These are phyloP conservation scores for Zopfochytrium polystomum DNA, from an alignment of 371 early-diverging fungal species.

Conservation along the genomic window DNA sequence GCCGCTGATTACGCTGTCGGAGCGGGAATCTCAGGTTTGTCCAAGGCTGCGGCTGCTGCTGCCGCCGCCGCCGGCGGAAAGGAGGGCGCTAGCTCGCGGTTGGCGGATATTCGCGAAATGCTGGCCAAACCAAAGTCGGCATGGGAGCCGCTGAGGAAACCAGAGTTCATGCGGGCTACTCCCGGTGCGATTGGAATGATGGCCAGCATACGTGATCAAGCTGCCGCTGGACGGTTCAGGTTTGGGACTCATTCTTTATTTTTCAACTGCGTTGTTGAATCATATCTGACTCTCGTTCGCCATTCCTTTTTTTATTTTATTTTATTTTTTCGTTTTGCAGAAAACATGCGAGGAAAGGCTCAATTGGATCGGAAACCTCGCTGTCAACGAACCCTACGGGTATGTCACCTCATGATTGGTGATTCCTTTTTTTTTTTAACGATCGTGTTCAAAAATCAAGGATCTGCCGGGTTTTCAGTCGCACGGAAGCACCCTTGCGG, in stretches of 20 bases:
- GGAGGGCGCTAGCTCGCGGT: no score
- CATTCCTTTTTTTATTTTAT: background rate
- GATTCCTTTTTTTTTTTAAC: background rate
- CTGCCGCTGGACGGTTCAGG: constrained; percentile 5
- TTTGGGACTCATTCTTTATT: background rate
- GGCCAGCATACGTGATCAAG: constrained; percentile 19
- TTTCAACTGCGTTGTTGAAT: background rate
- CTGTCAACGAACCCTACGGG: constrained; percentile 24
- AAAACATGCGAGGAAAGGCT: constrained; percentile 8
- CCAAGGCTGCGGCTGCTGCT: background rate
- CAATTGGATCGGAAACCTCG: constrained; percentile 27
- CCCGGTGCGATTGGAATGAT: constrained; percentile 13
- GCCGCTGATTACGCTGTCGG: constrained; percentile 33
- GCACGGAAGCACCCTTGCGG: background rate
- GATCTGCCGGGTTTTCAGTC: background rate
- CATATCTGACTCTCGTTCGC: background rate
- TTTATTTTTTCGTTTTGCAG: background rate
- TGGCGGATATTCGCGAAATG: no score
- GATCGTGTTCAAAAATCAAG: background rate
- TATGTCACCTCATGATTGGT: background rate
- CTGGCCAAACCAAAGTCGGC: background rate
- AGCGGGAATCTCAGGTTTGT: no score
- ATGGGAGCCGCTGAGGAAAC: constrained; percentile 11
- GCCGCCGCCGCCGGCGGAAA: background rate
- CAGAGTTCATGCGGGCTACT: constrained; percentile 14